A percentile compares a stretch with the other conserved stretches of the same genome.
Conservation (phyloP, 1,139 yeast species). For the Yamadazyma songkhlaensis region DNA sequence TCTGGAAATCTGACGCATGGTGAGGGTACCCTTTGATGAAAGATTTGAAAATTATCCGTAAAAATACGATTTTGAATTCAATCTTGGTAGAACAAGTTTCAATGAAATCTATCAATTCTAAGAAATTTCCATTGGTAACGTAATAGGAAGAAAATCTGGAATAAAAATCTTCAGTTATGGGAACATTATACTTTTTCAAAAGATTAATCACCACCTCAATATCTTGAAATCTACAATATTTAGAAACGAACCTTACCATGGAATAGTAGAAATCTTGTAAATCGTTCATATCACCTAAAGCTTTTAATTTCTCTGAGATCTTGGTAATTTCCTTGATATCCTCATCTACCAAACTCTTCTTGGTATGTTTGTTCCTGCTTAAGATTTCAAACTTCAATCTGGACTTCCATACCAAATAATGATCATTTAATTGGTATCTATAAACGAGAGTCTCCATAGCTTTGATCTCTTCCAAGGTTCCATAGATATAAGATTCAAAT, state of each 20-base stretch:
- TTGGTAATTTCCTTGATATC: conserved; percentile 22
- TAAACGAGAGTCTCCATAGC: conserved; percentile 21
- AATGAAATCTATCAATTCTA: conserved; percentile 24
- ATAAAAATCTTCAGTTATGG: conserved; percentile 16
- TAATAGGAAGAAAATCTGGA: conserved; percentile 24
- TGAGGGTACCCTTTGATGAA: conserved; percentile 37
- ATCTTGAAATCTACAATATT: conserved; percentile 19
- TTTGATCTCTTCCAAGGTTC: conserved; percentile 25
- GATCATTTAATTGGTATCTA: conserved; percentile 18
- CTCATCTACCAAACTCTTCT: conserved; percentile 22
- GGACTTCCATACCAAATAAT: conserved; percentile 23
- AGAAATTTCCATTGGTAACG: conserved; percentile 22
- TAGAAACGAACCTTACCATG: conserved; percentile 14
- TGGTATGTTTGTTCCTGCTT: conserved; percentile 22
- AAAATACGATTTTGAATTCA: conserved; percentile 21
- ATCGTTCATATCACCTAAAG: conserved; percentile 10
- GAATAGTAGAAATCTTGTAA: conserved; percentile 14
- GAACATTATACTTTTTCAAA: conserved; percentile 24
- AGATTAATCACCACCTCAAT: conserved; percentile 22
- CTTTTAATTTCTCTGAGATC: conserved; percentile 16
- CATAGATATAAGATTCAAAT: conserved; percentile 30
- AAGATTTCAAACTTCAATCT: conserved; percentile 26
- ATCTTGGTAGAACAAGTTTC: conserved; percentile 17
- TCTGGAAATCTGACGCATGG: conserved; percentile 24
- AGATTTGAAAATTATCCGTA: conserved; percentile 25